Conservation (phyloP, 176 grass and related monocot genomes). For the Olyra latifolia region DNA sequence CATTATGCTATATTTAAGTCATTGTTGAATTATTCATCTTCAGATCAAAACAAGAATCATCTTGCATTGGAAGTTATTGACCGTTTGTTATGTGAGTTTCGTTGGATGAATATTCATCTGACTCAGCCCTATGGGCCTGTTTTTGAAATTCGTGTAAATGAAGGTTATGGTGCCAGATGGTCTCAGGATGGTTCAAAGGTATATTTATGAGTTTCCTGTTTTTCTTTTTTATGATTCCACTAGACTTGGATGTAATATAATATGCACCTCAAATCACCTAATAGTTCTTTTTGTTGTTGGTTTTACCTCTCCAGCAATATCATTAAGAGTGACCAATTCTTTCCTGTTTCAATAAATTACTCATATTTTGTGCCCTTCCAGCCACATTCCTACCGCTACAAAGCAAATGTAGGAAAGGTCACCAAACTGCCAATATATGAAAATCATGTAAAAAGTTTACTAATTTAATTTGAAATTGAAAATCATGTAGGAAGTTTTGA, state of each 20-base stretch:
- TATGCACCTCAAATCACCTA: not conserved
- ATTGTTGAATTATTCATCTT: slow-evolving; percentile 27
- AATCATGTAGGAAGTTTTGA: not conserved
- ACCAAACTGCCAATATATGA: not conserved
- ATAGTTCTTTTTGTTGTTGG: not conserved
- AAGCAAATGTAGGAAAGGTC: not conserved
- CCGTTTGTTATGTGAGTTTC: slow-evolving; percentile 55
- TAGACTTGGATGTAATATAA: slow-evolving; percentile 19
- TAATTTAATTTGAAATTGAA: not conserved
- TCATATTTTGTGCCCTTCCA: not conserved
- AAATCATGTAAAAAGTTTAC: not conserved
- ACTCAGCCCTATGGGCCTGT: slow-evolving; percentile 61
- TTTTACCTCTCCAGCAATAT: slow-evolving; percentile 9
- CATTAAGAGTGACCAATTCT: not conserved
- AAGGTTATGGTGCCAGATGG: slow-evolving; percentile 93
- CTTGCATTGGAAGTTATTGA: slow-evolving; percentile 57
- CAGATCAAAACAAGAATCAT: slow-evolving; percentile 74
- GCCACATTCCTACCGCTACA: not conserved
- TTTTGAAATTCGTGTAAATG: slow-evolving; percentile 78
- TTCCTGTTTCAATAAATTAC: not conserved
- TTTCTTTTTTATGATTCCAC: not conserved
- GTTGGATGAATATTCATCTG: slow-evolving; percentile 87
- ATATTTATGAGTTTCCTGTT: slow-evolving; percentile 14
- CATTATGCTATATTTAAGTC: slow-evolving; percentile 26
- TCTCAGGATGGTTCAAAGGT: slow-evolving; percentile 85